These are phyloP conservation scores for Globisporangium abappressorium DNA, from an alignment of 352 stramenopile species.

Conservation along the genomic window DNA sequence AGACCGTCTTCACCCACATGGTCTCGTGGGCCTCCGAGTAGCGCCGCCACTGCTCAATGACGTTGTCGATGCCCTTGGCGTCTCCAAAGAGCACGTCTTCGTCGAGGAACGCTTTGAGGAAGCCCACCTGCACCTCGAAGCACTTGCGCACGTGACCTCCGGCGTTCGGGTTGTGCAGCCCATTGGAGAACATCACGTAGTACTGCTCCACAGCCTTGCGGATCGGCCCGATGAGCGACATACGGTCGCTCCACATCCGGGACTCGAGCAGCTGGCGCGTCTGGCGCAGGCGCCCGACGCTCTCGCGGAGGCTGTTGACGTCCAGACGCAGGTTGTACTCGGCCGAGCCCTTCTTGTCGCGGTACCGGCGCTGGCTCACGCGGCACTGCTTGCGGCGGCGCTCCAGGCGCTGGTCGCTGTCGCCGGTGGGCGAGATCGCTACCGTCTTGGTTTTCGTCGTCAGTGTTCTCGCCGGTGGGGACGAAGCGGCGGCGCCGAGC, in stretches of 20 bases:
- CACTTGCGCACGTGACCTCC: constrained; percentile 34
- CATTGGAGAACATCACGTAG: constrained; percentile 57
- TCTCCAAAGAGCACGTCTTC: constrained; percentile 39
- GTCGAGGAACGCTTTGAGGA: constrained; percentile 51
- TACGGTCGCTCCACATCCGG: constrained; percentile 42
- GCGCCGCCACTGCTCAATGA: constrained; percentile 61
- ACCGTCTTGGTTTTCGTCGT: not conserved
- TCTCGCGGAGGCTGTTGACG: constrained; percentile 55
- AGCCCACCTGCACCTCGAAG: constrained; percentile 53
- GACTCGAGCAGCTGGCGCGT: constrained; percentile 42
- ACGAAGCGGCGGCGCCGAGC: not conserved
- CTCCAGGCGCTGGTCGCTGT: constrained; percentile 28
- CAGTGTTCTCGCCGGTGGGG: not conserved
- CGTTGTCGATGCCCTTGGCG: constrained; percentile 27
- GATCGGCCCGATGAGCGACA: constrained; percentile 29
- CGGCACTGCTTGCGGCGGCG: constrained; percentile 56
- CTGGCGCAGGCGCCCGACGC: constrained; percentile 46
- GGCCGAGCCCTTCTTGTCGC: constrained; percentile 58
- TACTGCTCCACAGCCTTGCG: constrained; percentile 61
- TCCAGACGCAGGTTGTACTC: constrained; percentile 71
- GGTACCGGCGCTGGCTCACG: constrained; percentile 66
- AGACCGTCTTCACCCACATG: constrained; percentile 32
- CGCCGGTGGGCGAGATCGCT: not conserved
- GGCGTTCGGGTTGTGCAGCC: constrained; percentile 44
- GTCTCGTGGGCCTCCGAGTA: constrained; percentile 57